These are phyloP conservation scores for Pseudotsuga menziesii DNA, from an alignment of 75 land plant genomes.

Conservation along the genomic window DNA sequence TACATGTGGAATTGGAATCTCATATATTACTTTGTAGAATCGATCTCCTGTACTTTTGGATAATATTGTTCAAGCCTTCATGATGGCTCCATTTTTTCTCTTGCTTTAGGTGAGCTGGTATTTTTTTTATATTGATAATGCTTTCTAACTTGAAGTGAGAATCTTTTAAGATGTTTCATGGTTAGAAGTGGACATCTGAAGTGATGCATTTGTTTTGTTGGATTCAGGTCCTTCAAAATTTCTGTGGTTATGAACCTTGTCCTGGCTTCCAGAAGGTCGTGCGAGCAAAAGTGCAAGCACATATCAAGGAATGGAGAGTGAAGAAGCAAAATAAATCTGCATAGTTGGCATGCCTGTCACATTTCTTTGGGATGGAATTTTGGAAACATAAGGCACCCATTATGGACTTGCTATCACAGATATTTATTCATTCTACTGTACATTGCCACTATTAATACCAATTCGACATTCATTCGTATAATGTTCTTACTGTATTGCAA, in stretches of 20 bases:
- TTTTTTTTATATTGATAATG: neutral
- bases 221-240: slow-evolving; percentile 58
- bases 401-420: too few relatives aligned
- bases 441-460: too few relatives aligned
- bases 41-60: slow-evolving; percentile 97
- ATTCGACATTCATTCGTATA: too few relatives aligned
- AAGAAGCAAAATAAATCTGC: slow-evolving; percentile 36
- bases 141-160: neutral
- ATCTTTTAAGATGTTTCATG: neutral
- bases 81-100: slow-evolving; percentile 99
- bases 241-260: slow-evolving; percentile 87
- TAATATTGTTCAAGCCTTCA: slow-evolving; percentile 85
- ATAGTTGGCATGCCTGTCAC: neutral
- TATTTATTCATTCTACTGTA: too few relatives aligned
- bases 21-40: slow-evolving; percentile 38
- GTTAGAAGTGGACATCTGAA: neutral
- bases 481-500: too few relatives aligned
- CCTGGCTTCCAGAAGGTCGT: slow-evolving; percentile 72
- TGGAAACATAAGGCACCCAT: too few relatives aligned
- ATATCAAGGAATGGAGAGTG: slow-evolving; percentile 39
- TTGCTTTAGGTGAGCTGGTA: slow-evolving; percentile 68
- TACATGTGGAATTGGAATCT: slow-evolving; percentile 3
- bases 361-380: too few relatives aligned
- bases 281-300: slow-evolving; percentile 39
- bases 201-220: neutral